Evolutionary conservation across 1,284 basidiomycete species (phyloP).

Genomic region (Ustilago trichophora): DNA sequence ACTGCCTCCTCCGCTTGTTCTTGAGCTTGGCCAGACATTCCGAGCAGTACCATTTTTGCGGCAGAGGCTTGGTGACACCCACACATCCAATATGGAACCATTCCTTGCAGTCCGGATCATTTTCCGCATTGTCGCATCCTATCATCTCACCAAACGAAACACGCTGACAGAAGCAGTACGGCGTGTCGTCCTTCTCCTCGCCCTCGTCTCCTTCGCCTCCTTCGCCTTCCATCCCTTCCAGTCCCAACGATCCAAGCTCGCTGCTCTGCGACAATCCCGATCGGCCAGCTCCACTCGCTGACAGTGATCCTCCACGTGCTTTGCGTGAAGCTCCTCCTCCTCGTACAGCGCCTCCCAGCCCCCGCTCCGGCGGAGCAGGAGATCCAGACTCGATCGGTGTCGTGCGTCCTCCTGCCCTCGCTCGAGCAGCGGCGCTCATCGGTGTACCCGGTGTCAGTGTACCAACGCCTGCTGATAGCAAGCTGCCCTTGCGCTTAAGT

Average conservation of each 20-base stretch:
- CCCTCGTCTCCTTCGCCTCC: constrained; percentile 47
- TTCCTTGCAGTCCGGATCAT: constrained; percentile 61
- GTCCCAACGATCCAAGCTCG: constrained; percentile 21
- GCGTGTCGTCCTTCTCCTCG: constrained; percentile 60
- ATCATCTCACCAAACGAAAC: constrained; percentile 65
- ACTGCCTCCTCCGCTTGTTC: constrained; percentile 41
- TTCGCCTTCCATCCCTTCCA: constrained; percentile 43
- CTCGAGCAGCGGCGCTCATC: constrained; percentile 31
- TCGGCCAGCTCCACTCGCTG: constrained; percentile 27
- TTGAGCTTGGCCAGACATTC: constrained; percentile 50
- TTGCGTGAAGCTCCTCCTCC: constrained; percentile 33
- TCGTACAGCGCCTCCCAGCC: constrained; percentile 28
- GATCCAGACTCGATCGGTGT: constrained; percentile 44
- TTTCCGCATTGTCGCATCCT: constrained; percentile 55
- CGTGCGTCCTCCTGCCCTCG: constrained; percentile 36
- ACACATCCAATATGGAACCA: constrained; percentile 67
- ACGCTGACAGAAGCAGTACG: constrained; percentile 65
- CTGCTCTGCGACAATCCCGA: constrained; percentile 39
- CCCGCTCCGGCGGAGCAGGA: constrained; percentile 40
- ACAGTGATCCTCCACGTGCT: constrained; percentile 31
- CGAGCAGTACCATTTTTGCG: constrained; percentile 62
- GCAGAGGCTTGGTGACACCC: constrained; percentile 63
- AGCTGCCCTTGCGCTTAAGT: constrained; percentile 38
- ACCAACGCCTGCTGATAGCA: constrained; percentile 21
- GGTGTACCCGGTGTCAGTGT: constrained; percentile 36